A percentile compares a stretch with the other conserved stretches of the same genome.
Conservation (phyloP, 1,139 yeast genomes). For the Yamadazyma conglobata region DNA sequence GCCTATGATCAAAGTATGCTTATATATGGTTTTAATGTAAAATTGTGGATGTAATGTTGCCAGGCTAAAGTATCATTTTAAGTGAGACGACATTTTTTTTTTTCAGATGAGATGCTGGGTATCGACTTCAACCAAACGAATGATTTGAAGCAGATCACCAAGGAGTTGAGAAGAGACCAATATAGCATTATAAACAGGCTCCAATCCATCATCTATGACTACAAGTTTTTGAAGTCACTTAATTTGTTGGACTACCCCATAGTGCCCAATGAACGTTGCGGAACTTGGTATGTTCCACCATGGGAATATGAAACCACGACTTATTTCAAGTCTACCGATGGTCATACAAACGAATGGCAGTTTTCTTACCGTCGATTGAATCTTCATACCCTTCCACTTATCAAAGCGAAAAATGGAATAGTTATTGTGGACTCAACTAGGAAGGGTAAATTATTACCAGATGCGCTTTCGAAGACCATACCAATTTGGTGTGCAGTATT, state of each 20-base stretch:
- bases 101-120: too few relatives aligned
- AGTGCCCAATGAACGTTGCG: constrained; percentile 82
- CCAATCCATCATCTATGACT: constrained; percentile 66
- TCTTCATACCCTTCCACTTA: constrained; percentile 56
- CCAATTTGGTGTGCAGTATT: constrained; percentile 92
- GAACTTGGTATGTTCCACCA: constrained; percentile 75
- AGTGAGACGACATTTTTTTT: too few relatives aligned
- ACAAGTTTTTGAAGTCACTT: constrained; percentile 25
- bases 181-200: constrained; percentile 59
- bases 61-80: too few relatives aligned
- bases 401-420: constrained; percentile 43
- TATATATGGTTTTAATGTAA: too few relatives aligned
- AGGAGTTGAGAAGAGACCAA: constrained; percentile 49
- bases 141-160: constrained; percentile 25
- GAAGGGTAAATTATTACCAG: constrained; percentile 81
- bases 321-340: constrained; percentile 89
- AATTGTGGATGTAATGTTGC: too few relatives aligned
- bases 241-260: constrained; percentile 30
- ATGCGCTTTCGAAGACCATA: constrained; percentile 78
- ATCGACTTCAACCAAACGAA: constrained; percentile 7
- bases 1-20: too few relatives aligned
- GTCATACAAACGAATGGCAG: constrained; percentile 78
- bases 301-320: constrained; percentile 39
- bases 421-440: constrained; percentile 82
- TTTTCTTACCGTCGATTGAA: constrained; percentile 73